Evolutionary conservation across 2,329 filamentous ascomycete species (phyloP).

Genomic region (Pseudopyrenochaeta lycopersici): DNA sequence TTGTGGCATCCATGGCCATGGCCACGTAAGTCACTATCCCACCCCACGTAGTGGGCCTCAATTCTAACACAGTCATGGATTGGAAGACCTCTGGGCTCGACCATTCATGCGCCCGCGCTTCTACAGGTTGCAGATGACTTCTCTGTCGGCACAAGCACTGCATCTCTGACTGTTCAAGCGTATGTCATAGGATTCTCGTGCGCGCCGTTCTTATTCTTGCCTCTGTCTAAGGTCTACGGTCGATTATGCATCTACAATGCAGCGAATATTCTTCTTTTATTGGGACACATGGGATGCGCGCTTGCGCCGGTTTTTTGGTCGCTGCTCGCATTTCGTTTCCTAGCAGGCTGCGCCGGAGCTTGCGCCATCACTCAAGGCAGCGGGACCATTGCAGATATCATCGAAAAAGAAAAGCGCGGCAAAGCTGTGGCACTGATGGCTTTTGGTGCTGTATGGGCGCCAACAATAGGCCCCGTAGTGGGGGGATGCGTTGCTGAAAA

Average conservation of each 20-base stretch:
- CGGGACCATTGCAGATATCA: not conserved
- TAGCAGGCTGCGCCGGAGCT: not conserved
- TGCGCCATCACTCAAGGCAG: not conserved
- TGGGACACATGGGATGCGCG: slow-evolving; percentile 52
- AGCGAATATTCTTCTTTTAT: slow-evolving; percentile 56
- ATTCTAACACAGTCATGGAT: not conserved
- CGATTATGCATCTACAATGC: slow-evolving; percentile 17
- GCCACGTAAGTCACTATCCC: slow-evolving; percentile 1
- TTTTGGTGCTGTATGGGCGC: not conserved
- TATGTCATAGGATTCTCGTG: slow-evolving; percentile 23
- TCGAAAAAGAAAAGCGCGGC: not conserved
- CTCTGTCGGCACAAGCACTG: slow-evolving; percentile 6
- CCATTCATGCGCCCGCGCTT: slow-evolving; percentile 27
- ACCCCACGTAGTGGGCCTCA: too few species aligned
- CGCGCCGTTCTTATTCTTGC: slow-evolving; percentile 19
- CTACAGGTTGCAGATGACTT: slow-evolving; percentile 25
- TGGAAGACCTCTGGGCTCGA: slow-evolving; percentile 12
- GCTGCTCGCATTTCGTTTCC: not conserved
- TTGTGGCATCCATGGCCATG: slow-evolving; percentile 10
- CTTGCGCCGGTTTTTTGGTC: not conserved
- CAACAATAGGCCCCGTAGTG: not conserved
- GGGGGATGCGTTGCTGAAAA: not conserved
- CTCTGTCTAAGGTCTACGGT: slow-evolving; percentile 27
- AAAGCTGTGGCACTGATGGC: not conserved
- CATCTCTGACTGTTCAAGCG: slow-evolving; percentile 14